phyloP scores from a whole-genome alignment of 306 rosid genomes.

The Mimosa bimucronata region DNA sequence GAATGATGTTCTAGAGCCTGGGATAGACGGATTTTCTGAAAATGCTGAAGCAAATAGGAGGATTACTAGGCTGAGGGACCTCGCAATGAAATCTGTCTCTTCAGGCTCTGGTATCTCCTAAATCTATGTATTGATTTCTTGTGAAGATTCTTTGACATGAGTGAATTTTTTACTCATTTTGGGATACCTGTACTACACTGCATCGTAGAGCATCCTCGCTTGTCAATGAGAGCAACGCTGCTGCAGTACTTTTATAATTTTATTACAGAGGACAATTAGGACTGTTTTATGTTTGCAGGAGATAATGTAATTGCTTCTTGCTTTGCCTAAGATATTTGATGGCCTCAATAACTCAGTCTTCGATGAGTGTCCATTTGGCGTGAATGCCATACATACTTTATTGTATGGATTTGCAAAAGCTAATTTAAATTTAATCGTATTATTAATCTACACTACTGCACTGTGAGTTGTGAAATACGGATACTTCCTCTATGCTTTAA shows the following conservation, averaged over 20 bases:
- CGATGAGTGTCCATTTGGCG: background rate
- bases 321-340: background rate
- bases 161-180: slow-evolving; percentile 24
- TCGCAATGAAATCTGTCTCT: slow-evolving; percentile 56
- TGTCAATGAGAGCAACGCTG: background rate
- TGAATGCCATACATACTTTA: background rate
- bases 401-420: background rate
- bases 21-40: slow-evolving; percentile 39
- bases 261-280: background rate
- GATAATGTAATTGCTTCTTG: background rate
- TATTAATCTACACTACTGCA: background rate
- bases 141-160: slow-evolving; percentile 21
- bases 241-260: background rate
- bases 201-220: background rate
- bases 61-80: slow-evolving; percentile 58
- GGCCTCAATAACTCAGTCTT: background rate
- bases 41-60: slow-evolving; percentile 41
- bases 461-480: background rate
- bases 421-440: background rate
- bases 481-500: background rate
- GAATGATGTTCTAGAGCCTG: slow-evolving; percentile 44
- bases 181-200: background rate
- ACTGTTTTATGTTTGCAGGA: background rate
- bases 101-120: slow-evolving; percentile 65
- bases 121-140: slow-evolving; percentile 6